Conservation (phyloP, 441 rosid species). For the Erodium trifolium region DNA sequence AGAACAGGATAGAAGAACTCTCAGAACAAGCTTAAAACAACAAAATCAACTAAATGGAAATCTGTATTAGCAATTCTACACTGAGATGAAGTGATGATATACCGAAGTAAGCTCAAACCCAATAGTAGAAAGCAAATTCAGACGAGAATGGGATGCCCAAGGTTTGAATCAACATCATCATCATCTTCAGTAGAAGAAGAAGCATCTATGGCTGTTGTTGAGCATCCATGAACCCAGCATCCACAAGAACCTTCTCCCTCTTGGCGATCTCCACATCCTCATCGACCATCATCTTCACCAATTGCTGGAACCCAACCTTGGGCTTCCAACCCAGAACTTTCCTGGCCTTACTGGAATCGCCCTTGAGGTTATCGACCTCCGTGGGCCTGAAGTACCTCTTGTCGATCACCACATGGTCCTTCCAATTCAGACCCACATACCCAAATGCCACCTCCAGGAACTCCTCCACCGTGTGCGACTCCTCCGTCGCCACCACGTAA, state of each 20-base stretch:
- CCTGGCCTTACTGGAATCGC: slow-evolving; percentile 70
- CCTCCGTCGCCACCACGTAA: slow-evolving; percentile 94
- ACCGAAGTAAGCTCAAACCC: slow-evolving; percentile 3
- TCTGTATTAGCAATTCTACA: neutral
- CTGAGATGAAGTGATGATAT: neutral
- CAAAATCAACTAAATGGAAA: neutral
- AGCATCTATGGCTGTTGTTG: slow-evolving; percentile 62
- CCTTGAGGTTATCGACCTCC: slow-evolving; percentile 73
- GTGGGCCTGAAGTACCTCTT: slow-evolving; percentile 78
- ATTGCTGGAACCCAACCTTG: slow-evolving; percentile 63
- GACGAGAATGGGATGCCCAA: neutral
- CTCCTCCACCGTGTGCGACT: slow-evolving; percentile 85
- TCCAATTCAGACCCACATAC: slow-evolving; percentile 71
- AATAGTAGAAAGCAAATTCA: neutral
- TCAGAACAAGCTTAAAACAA: neutral
- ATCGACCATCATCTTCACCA: slow-evolving; percentile 92
- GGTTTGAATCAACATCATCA: too few relatives aligned
- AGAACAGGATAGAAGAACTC: neutral
- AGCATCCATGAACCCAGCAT: slow-evolving; percentile 78
- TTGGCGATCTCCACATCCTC: slow-evolving; percentile 69
- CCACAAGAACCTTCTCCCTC: slow-evolving; percentile 84
- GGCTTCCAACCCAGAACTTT: slow-evolving; percentile 71
- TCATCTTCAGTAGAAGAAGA: neutral
- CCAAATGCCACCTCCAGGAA: slow-evolving; percentile 80
- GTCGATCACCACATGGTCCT: slow-evolving; percentile 78